Base-by-base conservation (phyloP, 495 filamentous ascomycete genomes). In the Aspergillus kassunensis region DNA sequence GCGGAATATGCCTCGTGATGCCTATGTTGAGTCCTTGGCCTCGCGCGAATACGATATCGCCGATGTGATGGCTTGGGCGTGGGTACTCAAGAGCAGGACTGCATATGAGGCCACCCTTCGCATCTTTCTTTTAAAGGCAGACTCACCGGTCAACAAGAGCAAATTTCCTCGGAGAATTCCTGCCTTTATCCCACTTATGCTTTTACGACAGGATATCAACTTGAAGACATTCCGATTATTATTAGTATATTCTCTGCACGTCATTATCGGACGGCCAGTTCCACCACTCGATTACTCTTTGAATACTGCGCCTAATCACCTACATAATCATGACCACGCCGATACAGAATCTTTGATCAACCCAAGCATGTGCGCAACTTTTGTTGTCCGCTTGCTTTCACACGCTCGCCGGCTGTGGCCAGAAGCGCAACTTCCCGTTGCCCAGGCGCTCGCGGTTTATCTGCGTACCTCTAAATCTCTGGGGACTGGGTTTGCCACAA, bases 351-450 rank as follows among this genome's bases (percentile, higher is more conserved):
- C 64, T 36, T 27, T 43, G 25, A 44, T 68, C 18, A 57, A 69
- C n/a, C 44, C 56, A 15, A 66, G 52, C 16, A 68, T 60, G 29
- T 67, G 64, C 45, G 60, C 56, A 49, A 62, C 51, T 33, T 46
- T 75, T 56, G 55, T 80, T 7, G 61, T 77, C 25, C 79, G 83
- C 12, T 67, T 89, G 19, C 69, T 87, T 36, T 75, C 78, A 15
- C 81, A 83, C 66, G 75, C 82, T 6, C 76, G 82, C 13, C 58
- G 62, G 41, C 65, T 79, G 9, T 86, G 80, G 79, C 80, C 84
- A 4, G 61, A 73, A 42, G 73, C 78, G 3, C 65, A 80, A n/a
- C 68, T 75, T 25, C 64, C 57, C 25, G 78, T 85, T 36, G 62
- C 68, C 10, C 68, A 62, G 29, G 62, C 67, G 25, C 69, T 70